A percentile compares a stretch with the other conserved stretches of the same genome.
phyloP scores from a whole-genome alignment of 345 rosid genomes.

The Garcia nutans region DNA sequence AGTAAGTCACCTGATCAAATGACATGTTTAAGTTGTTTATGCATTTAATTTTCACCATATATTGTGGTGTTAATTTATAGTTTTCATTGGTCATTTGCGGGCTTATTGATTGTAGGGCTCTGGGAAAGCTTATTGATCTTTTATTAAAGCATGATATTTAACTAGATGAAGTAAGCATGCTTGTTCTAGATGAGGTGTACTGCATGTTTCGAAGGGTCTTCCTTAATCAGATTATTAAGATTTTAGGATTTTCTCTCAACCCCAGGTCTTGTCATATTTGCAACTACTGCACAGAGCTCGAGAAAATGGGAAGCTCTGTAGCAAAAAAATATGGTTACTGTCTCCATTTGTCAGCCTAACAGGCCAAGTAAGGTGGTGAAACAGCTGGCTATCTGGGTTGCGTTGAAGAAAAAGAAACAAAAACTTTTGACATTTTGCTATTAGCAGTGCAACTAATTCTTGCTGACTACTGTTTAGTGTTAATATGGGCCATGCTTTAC shows the following conservation, averaged over 20 bases:
- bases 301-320: constrained; percentile 63
- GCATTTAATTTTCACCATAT: no score
- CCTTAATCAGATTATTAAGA: constrained; percentile 88
- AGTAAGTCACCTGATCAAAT: no score
- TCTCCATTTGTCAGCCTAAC: constrained; percentile 66
- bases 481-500: neutral
- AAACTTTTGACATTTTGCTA: constrained; percentile 84
- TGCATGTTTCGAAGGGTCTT: constrained; percentile 92
- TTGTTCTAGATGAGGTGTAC: constrained; percentile 88
- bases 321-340: constrained; percentile 35
- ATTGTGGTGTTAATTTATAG: no score
- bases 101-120: constrained; percentile 60
- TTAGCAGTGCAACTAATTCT: neutral
- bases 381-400: constrained; percentile 88
- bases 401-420: constrained; percentile 84
- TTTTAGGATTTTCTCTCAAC: constrained; percentile 65
- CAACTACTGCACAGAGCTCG: constrained; percentile 70
- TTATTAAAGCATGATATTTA: constrained; percentile 61
- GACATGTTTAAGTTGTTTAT: neutral
- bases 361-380: constrained; percentile 68
- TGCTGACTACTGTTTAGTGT: neutral
- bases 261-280: constrained; percentile 81
- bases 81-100: no score
- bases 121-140: constrained; percentile 86
- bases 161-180: constrained; percentile 43